Percentiles rank a stretch among this genome's conserved stretches.
Conservation (phyloP, 148 eudicot species). For the Tetragonia tetragonoides region DNA sequence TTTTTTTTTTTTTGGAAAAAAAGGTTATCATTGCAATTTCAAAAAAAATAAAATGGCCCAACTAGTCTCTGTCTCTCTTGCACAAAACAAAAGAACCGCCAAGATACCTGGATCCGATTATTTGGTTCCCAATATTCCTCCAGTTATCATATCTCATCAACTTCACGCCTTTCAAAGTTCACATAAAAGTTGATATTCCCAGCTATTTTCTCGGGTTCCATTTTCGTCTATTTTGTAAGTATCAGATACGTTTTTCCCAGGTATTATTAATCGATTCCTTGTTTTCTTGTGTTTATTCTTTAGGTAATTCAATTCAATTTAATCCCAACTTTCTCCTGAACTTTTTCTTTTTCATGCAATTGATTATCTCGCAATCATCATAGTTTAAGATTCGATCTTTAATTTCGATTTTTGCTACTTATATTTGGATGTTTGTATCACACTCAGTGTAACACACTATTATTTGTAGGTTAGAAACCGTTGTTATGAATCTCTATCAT, state of each 20-base stretch:
- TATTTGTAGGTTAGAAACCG: not conserved
- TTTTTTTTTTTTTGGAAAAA: too few species aligned
- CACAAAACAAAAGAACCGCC: constrained; percentile 13
- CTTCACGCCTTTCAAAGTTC: constrained; percentile 26
- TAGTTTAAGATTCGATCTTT: not conserved
- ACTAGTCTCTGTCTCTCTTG: too few species aligned
- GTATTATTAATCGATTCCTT: not conserved
- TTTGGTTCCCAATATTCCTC: constrained; percentile 10
- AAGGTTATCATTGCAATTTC: too few species aligned
- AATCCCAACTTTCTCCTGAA: not conserved
- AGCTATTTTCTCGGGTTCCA: not conserved
- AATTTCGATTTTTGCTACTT: not conserved
- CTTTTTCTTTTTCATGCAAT: not conserved
- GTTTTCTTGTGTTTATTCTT: not conserved
- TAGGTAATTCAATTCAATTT: not conserved
- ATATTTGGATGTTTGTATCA: not conserved
- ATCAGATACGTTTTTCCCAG: not conserved
- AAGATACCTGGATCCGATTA: constrained; percentile 17
- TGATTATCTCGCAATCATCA: not conserved
- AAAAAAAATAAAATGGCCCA: too few species aligned
- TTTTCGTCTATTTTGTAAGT: not conserved
- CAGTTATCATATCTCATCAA: constrained; percentile 12
- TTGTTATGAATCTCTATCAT: not conserved
- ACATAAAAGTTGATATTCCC: not conserved
- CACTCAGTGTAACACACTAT: not conserved